Base-by-base conservation (phyloP, 129 eudicot genomes). In the Saussurea involucrata region DNA sequence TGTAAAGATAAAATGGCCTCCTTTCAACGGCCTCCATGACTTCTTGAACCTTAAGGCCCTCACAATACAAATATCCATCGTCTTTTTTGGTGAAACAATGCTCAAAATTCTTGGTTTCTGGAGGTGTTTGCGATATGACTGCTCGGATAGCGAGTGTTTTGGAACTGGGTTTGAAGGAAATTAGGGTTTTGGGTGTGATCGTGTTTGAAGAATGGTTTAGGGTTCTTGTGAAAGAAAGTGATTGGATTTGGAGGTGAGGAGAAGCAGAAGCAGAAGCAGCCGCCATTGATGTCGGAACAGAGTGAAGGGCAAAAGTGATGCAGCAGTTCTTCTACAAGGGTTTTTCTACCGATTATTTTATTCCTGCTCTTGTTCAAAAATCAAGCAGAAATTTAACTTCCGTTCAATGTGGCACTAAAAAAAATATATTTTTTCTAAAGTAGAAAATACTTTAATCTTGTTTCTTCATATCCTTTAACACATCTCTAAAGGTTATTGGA, bases 1-100 rank as follows among this genome's bases (percentile, higher is more conserved):
- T 95, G 71, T 95, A 95, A 9, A 95, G 74, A 80, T 95, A 95
- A 85, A 95, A 92, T 0, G 99, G 99, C 78, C 98, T 75, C 60
- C 58, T 90, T 18, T 91, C 97, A 31, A 82, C 94, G 1, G 61
- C 73, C 8, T 91, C 85, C 97, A 94, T 89, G 18, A 94, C 84
- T 5, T 94, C 92, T 63, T 94, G 78, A 29, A 94, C 98, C 86
- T 86, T 91, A 77, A 78, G 73, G 8, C 83, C 87, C 88, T 91
- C 98, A 34, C 93, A 87, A 22, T 91, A 89, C 82, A 94, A 73
- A 78, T 71, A 89, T 60, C 98, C 97, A 87, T 94, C 98, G 4
- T 77, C 82, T 18, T 86, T 78, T 78, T 94, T 94, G 70, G 85
- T 84, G 81, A 91, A 89, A 86, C 96, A 86, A 66, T 91, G 96